These are phyloP conservation scores for Acer negundo DNA, from an alignment of 345 rosid genomes.

Conservation along the genomic window DNA sequence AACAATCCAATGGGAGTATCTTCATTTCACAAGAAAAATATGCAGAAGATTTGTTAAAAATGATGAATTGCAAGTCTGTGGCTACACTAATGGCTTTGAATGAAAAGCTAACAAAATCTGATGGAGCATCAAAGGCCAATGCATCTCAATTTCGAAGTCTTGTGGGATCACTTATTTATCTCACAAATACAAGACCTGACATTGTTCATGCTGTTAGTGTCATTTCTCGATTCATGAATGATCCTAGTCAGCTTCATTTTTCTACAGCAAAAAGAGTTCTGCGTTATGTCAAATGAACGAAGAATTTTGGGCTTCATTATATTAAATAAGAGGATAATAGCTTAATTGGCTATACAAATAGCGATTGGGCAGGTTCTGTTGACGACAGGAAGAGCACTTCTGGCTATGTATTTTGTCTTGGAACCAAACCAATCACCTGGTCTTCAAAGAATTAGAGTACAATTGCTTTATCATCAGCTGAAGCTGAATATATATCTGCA, in stretches of 20 bases:
- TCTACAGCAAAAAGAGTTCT: background rate
- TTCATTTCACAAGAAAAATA: background rate
- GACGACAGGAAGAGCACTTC: background rate
- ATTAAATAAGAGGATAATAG: background rate
- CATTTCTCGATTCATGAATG: background rate
- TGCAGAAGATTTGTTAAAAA: background rate
- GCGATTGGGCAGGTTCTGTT: background rate
- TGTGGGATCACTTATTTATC: background rate
- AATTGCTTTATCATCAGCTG: background rate
- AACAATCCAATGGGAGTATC: background rate
- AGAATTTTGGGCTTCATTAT: background rate
- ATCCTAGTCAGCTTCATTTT: background rate
- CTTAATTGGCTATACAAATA: background rate
- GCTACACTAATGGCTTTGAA: background rate
- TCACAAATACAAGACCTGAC: slow-evolving; percentile 5
- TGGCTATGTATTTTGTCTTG: slow-evolving; percentile 15
- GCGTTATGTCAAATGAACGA: background rate
- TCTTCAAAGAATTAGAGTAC: slow-evolving; percentile 4
- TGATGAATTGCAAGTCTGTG: background rate
- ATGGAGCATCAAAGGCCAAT: background rate
- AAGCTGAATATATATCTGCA: background rate
- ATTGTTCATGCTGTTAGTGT: background rate
- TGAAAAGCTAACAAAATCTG: background rate
- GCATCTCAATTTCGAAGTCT: background rate
- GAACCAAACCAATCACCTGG: background rate